Percentiles rank a stretch among this genome's conserved stretches.
Conservation (phyloP, 805 yeast genomes). For the Komagataella populi region DNA sequence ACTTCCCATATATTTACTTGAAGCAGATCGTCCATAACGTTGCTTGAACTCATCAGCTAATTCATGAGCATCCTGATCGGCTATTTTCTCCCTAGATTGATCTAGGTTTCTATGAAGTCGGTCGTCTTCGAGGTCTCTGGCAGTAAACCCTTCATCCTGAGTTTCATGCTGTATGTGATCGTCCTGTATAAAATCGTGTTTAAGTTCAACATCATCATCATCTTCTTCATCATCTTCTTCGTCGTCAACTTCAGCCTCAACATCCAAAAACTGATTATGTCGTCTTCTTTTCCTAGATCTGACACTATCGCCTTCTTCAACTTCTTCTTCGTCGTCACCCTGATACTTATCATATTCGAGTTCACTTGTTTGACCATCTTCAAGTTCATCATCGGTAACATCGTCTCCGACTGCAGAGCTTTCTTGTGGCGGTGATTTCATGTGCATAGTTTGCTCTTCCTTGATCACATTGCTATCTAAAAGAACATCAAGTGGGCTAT, state of each 20-base stretch:
- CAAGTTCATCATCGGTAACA: neutral
- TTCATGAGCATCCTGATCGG: slow-evolving; percentile 90
- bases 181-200: slow-evolving; percentile 72
- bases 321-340: slow-evolving; percentile 36
- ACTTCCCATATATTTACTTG: slow-evolving; percentile 71
- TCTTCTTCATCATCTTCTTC: slow-evolving; percentile 92
- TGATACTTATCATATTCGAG: slow-evolving; percentile 28
- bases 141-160: slow-evolving; percentile 22
- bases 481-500: neutral
- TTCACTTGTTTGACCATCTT: neutral
- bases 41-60: slow-evolving; percentile 87
- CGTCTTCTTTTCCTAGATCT: slow-evolving; percentile 34
- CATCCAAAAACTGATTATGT: slow-evolving; percentile 87
- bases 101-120: slow-evolving; percentile 86
- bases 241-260: slow-evolving; percentile 97
- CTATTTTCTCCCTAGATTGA: slow-evolving; percentile 64
- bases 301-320: slow-evolving; percentile 43
- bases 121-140: slow-evolving; percentile 38
- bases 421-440: neutral
- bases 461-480: neutral
- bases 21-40: slow-evolving; percentile 78
- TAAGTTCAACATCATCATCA: slow-evolving; percentile 87
- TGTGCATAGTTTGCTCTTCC: neutral
- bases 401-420: neutral
- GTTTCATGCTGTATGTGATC: slow-evolving; percentile 51